These are phyloP conservation scores for Komagataella populi DNA, from an alignment of 805 yeast species.

Conservation along the genomic window DNA sequence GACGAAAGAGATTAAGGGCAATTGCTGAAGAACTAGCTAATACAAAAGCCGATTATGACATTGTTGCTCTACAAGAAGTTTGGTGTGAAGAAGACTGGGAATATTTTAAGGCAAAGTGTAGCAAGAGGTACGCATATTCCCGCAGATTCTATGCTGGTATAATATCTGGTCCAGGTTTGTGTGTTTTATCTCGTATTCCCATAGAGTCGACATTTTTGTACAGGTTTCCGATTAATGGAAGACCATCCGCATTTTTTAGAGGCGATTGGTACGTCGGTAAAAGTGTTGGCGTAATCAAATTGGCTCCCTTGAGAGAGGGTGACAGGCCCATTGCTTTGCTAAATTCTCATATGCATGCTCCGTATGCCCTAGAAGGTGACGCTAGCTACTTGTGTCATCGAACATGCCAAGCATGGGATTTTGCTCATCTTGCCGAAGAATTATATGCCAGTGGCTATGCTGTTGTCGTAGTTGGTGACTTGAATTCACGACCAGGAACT, in stretches of 20 bases:
- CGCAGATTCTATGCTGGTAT: constrained; percentile 76
- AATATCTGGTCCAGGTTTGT: constrained; percentile 86
- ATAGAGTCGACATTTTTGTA: constrained; percentile 68
- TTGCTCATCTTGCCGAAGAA: constrained; percentile 49
- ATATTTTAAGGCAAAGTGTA: constrained; percentile 34
- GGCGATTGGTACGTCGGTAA: constrained; percentile 99
- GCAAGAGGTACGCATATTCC: constrained; percentile 39
- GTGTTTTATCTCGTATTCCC: constrained; percentile 71
- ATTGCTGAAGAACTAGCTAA: constrained; percentile 53
- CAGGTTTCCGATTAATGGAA: constrained; percentile 83
- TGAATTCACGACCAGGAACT: constrained; percentile 81
- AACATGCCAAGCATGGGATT: constrained; percentile 94
- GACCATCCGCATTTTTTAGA: constrained; percentile 84
- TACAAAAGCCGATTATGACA: constrained; percentile 38
- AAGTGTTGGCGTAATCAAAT: constrained; percentile 60
- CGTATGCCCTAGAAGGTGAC: constrained; percentile 72
- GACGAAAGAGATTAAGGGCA: constrained; percentile 53
- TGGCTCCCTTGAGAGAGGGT: constrained; percentile 34
- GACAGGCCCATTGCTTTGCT: constrained; percentile 58
- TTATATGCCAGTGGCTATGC: constrained; percentile 68
- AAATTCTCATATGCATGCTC: constrained; percentile 97
- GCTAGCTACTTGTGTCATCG: constrained; percentile 85
- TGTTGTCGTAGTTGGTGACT: constrained; percentile 83
- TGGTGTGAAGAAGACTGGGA: constrained; percentile 87
- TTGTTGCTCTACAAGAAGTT: constrained; percentile 87